A percentile compares a stretch with the other conserved stretches of the same genome.
Evolutionary conservation across 371 early-diverging fungal genomes (phyloP).

Genomic region (Massospora cicadina): DNA sequence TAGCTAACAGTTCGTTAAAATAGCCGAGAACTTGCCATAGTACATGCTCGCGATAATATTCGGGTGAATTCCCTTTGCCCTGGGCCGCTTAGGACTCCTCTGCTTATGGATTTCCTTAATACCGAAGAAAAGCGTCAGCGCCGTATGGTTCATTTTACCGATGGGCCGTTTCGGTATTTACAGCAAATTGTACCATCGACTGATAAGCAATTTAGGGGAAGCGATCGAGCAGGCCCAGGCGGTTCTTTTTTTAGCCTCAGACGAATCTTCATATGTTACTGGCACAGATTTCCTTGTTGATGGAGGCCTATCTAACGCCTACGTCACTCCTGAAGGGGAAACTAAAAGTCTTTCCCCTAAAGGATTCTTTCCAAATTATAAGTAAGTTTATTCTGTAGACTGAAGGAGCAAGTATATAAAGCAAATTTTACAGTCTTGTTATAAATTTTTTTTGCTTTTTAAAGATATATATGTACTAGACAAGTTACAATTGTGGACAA

Average conservation of each 20-base stretch:
- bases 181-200: not conserved
- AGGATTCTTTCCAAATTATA: slow-evolving; percentile 15
- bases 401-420: too few relatives aligned
- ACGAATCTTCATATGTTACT: slow-evolving; percentile 63
- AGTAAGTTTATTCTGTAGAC: too few relatives aligned
- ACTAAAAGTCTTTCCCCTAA: slow-evolving; percentile 23
- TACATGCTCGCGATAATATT: slow-evolving; percentile 79
- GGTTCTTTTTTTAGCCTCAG: slow-evolving; percentile 64
- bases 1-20: slow-evolving; percentile 2
- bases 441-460: too few relatives aligned
- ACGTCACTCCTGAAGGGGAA: slow-evolving; percentile 39
- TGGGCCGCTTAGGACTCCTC: slow-evolving; percentile 63
- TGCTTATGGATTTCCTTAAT: slow-evolving; percentile 71
- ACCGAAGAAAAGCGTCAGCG: slow-evolving; percentile 72
- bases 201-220: slow-evolving; percentile 27
- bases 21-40: slow-evolving; percentile 64
- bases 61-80: slow-evolving; percentile 78
- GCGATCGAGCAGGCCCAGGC: slow-evolving; percentile 77
- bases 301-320: slow-evolving; percentile 67
- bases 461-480: too few relatives aligned
- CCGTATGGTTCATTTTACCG: slow-evolving; percentile 63
- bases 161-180: slow-evolving; percentile 64
- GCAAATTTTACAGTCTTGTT: too few relatives aligned
- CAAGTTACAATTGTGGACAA: too few relatives aligned
- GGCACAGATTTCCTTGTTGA: slow-evolving; percentile 75